Conservation (phyloP, 2,329 filamentous ascomycete species). For the Aspergillus sp. region DNA sequence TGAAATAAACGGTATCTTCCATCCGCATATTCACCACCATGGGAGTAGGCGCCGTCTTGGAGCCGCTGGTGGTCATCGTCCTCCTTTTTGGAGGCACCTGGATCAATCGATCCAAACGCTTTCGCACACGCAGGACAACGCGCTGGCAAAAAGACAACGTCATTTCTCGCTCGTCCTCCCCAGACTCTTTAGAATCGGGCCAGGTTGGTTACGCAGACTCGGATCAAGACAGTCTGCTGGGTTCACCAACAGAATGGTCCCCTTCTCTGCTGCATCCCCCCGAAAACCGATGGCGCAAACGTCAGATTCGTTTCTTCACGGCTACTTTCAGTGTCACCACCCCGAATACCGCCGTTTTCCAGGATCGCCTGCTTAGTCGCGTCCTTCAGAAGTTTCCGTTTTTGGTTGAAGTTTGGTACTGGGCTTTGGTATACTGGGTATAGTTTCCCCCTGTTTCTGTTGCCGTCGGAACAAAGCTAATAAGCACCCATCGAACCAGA, state of each 20-base stretch:
- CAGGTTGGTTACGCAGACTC: slow-evolving; percentile 23
- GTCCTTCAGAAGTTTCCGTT: slow-evolving; percentile 63
- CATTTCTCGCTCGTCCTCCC: slow-evolving; percentile 23
- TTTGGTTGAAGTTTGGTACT: slow-evolving; percentile 69
- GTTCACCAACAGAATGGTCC: slow-evolving; percentile 23
- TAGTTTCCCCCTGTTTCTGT: slow-evolving; percentile 15
- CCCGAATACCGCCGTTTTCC: slow-evolving; percentile 57
- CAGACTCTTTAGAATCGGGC: slow-evolving; percentile 35
- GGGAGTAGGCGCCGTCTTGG: slow-evolving; percentile 53
- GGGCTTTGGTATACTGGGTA: slow-evolving; percentile 72
- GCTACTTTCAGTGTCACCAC: slow-evolving; percentile 46
- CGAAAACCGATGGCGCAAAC: slow-evolving; percentile 45
- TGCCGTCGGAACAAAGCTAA: neutral
- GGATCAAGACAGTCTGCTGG: slow-evolving; percentile 28
- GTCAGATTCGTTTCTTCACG: slow-evolving; percentile 43
- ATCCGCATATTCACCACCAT: slow-evolving; percentile 25
- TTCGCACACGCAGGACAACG: slow-evolving; percentile 15
- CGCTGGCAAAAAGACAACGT: slow-evolving; percentile 14
- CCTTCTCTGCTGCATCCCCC: slow-evolving; percentile 36
- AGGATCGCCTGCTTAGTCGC: slow-evolving; percentile 55
- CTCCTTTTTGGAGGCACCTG: slow-evolving; percentile 57
- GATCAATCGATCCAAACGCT: slow-evolving; percentile 49
- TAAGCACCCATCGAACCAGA: slow-evolving; percentile 36
- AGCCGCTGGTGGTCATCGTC: slow-evolving; percentile 55
- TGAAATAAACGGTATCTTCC: too few relatives aligned